Base-by-base conservation (phyloP, 768 basidiomycete species). In the Baorangia bicolor region DNA sequence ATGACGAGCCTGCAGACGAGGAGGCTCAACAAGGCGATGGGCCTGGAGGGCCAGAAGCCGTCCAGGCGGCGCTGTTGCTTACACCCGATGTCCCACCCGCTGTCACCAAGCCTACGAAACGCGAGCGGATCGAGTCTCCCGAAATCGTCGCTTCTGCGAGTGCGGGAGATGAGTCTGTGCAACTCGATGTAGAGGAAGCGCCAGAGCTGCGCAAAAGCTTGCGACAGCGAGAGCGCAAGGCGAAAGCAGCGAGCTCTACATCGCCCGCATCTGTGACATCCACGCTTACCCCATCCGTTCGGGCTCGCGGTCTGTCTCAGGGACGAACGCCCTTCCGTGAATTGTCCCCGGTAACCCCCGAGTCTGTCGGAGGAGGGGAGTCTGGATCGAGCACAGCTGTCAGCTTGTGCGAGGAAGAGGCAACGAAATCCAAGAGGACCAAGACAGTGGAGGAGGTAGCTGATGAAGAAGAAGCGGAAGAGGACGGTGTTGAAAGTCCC, bases 371-470 rank as follows among this genome's bases (percentile, higher is more conserved):
- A 18, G 68, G 59, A 11, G 60, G 46, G 2, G 67, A 67, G 48
- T 73, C 69, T 4, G 69, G 65, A 14, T 73, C 71, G 9, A 71
- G 70, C 51, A 71, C 71, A 6, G 71, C 71, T 13, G 70, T 71
- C 13, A 71, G 70, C 49, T 33, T 71, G 40, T 71, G 60, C 33
- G 70, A 60, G 5, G 71, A 69, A 46, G 69, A 62, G 16, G 65
- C 44, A 10, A 49, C 57, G 28, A 71, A 63, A 33, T 44, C 55
- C 53, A 69, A 71, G 55, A 40, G 20, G 38, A 34, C 43, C 55
- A 57, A 61, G 47, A 12, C 35, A 3, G 56, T 49, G 11, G 66
- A 57, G 21, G 60, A 59, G 23, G 50, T 49, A 7, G 60, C 31
- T 5, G 52, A 50, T 10, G 66, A 54, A 1, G 60, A 53, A 16